Conservation (phyloP, 1,139 yeast genomes). For the Debaryomycetaceae sp. region DNA sequence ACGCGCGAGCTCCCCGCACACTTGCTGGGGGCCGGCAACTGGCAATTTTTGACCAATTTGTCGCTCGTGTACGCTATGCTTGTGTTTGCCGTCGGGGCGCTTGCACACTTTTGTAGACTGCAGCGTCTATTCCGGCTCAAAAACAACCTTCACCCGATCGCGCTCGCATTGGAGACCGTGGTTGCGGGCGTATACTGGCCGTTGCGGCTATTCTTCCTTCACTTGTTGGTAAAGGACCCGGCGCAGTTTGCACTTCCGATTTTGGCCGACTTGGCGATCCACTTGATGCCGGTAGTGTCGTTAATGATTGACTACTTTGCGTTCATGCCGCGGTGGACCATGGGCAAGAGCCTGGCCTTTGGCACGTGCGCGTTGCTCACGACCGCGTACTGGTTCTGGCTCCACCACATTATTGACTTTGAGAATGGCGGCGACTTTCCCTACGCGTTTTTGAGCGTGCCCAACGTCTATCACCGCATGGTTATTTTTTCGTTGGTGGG, state of each 20-base stretch:
- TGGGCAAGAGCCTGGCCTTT: slow-evolving; percentile 36
- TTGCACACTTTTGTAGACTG: slow-evolving; percentile 31
- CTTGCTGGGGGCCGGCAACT: slow-evolving; percentile 53
- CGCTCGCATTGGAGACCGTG: slow-evolving; percentile 53
- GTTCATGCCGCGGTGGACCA: slow-evolving; percentile 48
- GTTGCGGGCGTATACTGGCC: slow-evolving; percentile 68
- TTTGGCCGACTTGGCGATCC: slow-evolving; percentile 52
- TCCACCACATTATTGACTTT: slow-evolving; percentile 45
- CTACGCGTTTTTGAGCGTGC: slow-evolving; percentile 61
- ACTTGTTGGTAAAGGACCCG: slow-evolving; percentile 34
- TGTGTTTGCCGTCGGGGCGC: slow-evolving; percentile 37
- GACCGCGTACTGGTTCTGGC: slow-evolving; percentile 48
- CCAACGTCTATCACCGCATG: slow-evolving; percentile 35
- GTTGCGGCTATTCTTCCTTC: slow-evolving; percentile 46
- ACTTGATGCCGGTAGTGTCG: slow-evolving; percentile 52
- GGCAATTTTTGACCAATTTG: slow-evolving; percentile 65
- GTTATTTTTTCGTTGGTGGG: slow-evolving; percentile 50
- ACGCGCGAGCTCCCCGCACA: slow-evolving; percentile 34
- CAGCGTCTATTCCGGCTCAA: slow-evolving; percentile 24
- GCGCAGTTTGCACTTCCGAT: slow-evolving; percentile 35
- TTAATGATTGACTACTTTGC: slow-evolving; percentile 51
- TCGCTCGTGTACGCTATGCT: slow-evolving; percentile 46
- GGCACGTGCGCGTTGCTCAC: slow-evolving; percentile 35
- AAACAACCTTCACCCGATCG: slow-evolving; percentile 44
- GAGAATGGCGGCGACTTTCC: slow-evolving; percentile 53